Conservation (phyloP, 305 asterid species). For the Fraxinus sp. region DNA sequence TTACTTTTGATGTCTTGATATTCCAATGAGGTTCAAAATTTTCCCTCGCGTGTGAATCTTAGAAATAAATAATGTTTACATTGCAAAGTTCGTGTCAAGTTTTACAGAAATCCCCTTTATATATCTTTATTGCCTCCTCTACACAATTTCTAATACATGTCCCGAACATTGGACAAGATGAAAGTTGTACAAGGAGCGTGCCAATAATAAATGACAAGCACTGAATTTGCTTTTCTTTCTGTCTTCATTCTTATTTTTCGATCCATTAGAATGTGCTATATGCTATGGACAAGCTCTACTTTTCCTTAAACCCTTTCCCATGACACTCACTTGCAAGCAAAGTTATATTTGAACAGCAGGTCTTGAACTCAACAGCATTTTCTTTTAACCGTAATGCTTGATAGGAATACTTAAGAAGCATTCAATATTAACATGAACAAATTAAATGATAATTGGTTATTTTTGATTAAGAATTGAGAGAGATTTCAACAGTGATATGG, state of each 20-base stretch:
- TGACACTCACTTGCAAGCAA: not conserved
- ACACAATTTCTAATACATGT: not conserved
- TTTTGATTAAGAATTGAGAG: not conserved
- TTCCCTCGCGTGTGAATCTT: not conserved
- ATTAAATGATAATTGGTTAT: not conserved
- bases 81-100: not conserved
- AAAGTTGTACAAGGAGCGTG: not conserved
- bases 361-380: not conserved
- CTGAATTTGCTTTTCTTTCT: not conserved
- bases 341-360: not conserved
- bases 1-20: not conserved
- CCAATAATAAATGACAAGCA: not conserved
- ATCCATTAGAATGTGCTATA: not conserved
- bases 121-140: not conserved
- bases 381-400: not conserved
- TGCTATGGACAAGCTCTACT: not conserved
- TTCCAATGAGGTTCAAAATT: not conserved
- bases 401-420: not conserved
- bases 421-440: not conserved
- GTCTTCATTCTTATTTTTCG: not conserved
- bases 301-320: not conserved
- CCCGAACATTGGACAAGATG: not conserved
- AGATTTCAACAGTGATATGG: constrained; percentile 11
- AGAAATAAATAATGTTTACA: not conserved
- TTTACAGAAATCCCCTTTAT: not conserved